A percentile compares a stretch with the other conserved stretches of the same genome.
These are phyloP conservation scores for Agrocybe pediades DNA, from an alignment of 768 basidiomycete species.

Conservation along the genomic window DNA sequence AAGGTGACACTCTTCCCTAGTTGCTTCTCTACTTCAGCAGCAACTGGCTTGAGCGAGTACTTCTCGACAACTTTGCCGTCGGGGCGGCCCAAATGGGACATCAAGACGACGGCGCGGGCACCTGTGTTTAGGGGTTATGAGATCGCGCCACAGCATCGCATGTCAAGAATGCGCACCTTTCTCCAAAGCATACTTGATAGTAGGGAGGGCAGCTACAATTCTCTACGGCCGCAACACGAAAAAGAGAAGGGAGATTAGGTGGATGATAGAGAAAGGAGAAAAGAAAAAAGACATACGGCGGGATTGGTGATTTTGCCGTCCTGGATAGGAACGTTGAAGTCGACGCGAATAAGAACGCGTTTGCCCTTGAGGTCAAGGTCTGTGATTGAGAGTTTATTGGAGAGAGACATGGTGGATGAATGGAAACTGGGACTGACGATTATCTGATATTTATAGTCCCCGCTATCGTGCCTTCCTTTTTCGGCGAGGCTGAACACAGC, in stretches of 20 bases:
- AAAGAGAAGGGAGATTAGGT: conserved; percentile 14
- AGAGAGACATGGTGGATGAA: conserved; percentile 76
- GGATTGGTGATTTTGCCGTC: conserved; percentile 95
- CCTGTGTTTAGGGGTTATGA: conserved; percentile 41
- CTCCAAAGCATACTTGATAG: conserved; percentile 90
- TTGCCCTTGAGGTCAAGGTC: conserved; percentile 87
- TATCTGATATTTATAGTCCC: conserved; percentile 25
- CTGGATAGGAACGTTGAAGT: conserved; percentile 94
- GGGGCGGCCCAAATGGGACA: conserved; percentile 98
- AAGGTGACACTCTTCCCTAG: conserved; percentile 79
- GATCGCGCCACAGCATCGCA: conserved; percentile 9
- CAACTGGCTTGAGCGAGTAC: conserved; percentile 89
- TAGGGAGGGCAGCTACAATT: conserved; percentile 95
- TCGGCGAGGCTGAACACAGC: conserved; percentile 6
- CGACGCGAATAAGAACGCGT: conserved; percentile 91
- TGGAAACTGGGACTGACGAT: conserved; percentile 11
- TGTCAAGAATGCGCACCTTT: conserved; percentile 50
- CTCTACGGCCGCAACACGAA: conserved; percentile 55
- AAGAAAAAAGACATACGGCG: conserved; percentile 61
- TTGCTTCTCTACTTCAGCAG: conserved; percentile 74
- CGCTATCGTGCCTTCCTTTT: conserved; percentile 17
- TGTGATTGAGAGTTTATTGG: conserved; percentile 91
- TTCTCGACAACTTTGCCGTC: conserved; percentile 89
- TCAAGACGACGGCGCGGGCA: conserved; percentile 83
- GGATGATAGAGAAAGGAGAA: conserved; percentile 8